phyloP scores from a whole-genome alignment of 192 early-diverging fungal genomes.

The Cladochytrium replicatum region DNA sequence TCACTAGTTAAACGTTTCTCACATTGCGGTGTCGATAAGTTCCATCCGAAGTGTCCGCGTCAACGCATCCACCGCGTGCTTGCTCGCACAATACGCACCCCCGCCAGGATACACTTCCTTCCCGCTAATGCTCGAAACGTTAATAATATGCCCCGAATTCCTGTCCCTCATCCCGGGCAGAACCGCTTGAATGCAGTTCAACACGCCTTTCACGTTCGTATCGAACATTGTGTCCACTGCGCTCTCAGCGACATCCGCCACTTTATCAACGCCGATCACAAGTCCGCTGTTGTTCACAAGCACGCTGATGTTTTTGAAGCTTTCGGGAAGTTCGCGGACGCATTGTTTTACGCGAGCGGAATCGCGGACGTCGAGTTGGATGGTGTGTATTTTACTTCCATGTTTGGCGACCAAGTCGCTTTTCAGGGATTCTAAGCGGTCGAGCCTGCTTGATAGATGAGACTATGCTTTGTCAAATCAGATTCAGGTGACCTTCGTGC shows the following conservation, averaged over 20 bases:
- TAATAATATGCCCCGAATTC: constrained; percentile 69
- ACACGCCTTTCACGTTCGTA: constrained; percentile 82
- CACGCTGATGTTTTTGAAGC: constrained; percentile 58
- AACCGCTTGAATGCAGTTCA: constrained; percentile 71
- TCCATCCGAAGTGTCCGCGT: constrained; percentile 64
- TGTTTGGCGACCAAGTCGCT: constrained; percentile 31
- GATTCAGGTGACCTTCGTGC: too few species aligned
- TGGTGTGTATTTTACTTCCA: constrained; percentile 41
- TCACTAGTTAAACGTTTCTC: constrained; percentile 55
- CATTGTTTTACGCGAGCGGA: constrained; percentile 22
- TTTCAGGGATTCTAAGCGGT: constrained; percentile 51
- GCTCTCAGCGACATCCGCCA: constrained; percentile 48
- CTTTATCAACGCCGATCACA: constrained; percentile 58
- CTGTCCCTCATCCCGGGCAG: constrained; percentile 66
- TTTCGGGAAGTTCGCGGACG: constrained; percentile 34
- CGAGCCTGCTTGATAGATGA: too few species aligned
- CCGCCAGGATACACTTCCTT: constrained; percentile 3
- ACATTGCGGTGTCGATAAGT: constrained; percentile 62
- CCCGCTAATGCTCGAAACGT: constrained; percentile 72
- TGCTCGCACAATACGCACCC: constrained; percentile 39
- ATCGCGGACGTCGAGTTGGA: constrained; percentile 64
- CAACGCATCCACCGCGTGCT: constrained; percentile 75
- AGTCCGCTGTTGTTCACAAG: constrained; percentile 86
- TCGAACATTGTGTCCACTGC: constrained; percentile 69
- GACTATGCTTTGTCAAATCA: too few species aligned